These are phyloP conservation scores for Cadophora sp. DNA, from an alignment of 2,329 filamentous ascomycete genomes.

Conservation along the genomic window DNA sequence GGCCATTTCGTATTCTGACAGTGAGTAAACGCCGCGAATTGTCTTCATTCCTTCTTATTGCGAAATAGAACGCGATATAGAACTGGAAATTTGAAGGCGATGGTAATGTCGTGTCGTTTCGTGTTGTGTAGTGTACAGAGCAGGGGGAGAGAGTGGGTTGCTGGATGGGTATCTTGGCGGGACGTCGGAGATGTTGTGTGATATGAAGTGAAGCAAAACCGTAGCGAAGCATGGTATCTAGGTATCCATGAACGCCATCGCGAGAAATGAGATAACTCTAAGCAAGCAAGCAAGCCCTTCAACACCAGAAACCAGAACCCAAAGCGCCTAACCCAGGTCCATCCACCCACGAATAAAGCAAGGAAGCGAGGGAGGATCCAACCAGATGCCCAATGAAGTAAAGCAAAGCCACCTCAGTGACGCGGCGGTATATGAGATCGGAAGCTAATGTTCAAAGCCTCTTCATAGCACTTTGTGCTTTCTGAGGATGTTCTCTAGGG, in stretches of 20 bases:
- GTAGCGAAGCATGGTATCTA: not conserved
- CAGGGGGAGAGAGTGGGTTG: not conserved
- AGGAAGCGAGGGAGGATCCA: not conserved
- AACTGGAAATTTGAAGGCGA: not conserved
- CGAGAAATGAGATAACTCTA: not conserved
- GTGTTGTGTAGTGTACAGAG: not conserved
- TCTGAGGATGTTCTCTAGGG: slow-evolving; percentile 59
- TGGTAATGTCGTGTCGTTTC: not conserved
- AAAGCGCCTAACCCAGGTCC: not conserved
- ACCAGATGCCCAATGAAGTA: not conserved
- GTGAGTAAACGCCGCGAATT: not conserved
- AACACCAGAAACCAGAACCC: not conserved
- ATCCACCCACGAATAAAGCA: too few species aligned
- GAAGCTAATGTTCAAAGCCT: too few species aligned
- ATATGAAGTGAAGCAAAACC: not conserved
- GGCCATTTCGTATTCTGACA: not conserved
- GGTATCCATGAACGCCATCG: not conserved
- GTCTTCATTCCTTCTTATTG: too few species aligned
- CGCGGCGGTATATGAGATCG: too few species aligned
- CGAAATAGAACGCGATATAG: not conserved
- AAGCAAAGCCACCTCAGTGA: too few species aligned
- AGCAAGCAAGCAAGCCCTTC: not conserved
- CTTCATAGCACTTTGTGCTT: slow-evolving; percentile 54
- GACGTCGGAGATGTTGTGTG: not conserved
- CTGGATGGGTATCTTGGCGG: not conserved